phyloP scores from a whole-genome alignment of 768 basidiomycete species.

The Mycena venus region DNA sequence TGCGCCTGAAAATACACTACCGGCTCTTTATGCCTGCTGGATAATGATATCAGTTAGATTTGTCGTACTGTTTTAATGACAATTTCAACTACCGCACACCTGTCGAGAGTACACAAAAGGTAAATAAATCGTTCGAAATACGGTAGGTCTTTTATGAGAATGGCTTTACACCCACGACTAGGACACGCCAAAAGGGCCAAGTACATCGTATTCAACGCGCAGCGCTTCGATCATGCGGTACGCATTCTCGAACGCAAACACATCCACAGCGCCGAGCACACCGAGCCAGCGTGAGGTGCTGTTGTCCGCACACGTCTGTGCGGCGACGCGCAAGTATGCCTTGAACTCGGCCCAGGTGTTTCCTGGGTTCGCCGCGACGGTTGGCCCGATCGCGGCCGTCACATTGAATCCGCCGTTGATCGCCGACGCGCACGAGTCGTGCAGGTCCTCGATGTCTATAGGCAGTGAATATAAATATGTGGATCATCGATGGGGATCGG shows the following conservation, averaged over 20 bases:
- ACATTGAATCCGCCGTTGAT: not conserved
- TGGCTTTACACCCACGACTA: not conserved
- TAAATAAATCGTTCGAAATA: slow-evolving; percentile 8
- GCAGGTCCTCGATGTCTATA: not conserved
- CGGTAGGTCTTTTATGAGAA: too few relatives aligned
- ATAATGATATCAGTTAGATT: too few relatives aligned
- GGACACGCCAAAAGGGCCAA: not conserved
- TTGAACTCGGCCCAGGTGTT: slow-evolving; percentile 4
- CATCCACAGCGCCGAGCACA: too few relatives aligned
- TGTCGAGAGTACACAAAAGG: slow-evolving; percentile 4
- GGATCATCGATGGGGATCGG: too few relatives aligned
- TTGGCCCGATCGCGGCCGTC: slow-evolving; percentile 3
- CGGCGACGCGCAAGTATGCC: not conserved
- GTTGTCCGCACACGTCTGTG: not conserved
- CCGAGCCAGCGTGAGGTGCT: too few relatives aligned
- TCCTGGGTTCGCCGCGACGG: not conserved
- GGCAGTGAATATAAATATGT: not conserved
- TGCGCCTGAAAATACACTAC: too few relatives aligned
- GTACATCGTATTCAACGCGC: not conserved
- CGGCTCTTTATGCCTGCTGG: too few relatives aligned
- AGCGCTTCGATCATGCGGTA: not conserved
- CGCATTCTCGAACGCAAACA: too few relatives aligned
- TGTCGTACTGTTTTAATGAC: slow-evolving; percentile 4
- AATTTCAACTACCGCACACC: slow-evolving; percentile 5
- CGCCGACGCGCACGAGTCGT: not conserved